Percentiles rank a stretch among this genome's conserved stretches.
Evolutionary conservation across 2,329 filamentous ascomycete species (phyloP).

Genomic region (Beauveria scarabaeidicola): DNA sequence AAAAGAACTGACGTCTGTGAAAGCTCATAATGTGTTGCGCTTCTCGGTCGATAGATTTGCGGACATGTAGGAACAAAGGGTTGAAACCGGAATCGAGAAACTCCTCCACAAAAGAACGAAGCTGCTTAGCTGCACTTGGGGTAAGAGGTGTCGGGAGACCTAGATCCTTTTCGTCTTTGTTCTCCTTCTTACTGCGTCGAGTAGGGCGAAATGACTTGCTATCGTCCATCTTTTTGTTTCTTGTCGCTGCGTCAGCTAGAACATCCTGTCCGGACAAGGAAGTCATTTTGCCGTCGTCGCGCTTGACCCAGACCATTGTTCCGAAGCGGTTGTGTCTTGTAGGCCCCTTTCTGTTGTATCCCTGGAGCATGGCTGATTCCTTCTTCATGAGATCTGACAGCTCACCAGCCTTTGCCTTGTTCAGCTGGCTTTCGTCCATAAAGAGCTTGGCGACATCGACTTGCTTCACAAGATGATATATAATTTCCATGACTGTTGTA

Average conservation of each 20-base stretch:
- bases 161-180: slow-evolving; percentile 64
- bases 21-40: slow-evolving; percentile 69
- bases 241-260: slow-evolving; percentile 61
- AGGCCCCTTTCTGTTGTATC: slow-evolving; percentile 68
- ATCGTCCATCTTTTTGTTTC: slow-evolving; percentile 81
- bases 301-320: slow-evolving; percentile 93
- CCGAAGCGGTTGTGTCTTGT: slow-evolving; percentile 91
- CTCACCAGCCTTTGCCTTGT: slow-evolving; percentile 61
- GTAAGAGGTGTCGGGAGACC: slow-evolving; percentile 65
- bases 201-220: slow-evolving; percentile 87
- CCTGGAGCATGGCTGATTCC: slow-evolving; percentile 73
- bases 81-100: slow-evolving; percentile 96
- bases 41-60: slow-evolving; percentile 85
- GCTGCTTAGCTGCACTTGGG: slow-evolving; percentile 61
- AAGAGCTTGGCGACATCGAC: slow-evolving; percentile 79
- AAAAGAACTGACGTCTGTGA: slow-evolving; percentile 83
- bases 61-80: slow-evolving; percentile 73
- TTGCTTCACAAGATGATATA: slow-evolving; percentile 89
- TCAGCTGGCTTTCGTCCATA: slow-evolving; percentile 66
- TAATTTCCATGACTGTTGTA: slow-evolving; percentile 77
- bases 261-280: slow-evolving; percentile 85
- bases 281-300: slow-evolving; percentile 74
- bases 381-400: slow-evolving; percentile 67
- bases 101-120: slow-evolving; percentile 79
- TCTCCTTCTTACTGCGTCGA: slow-evolving; percentile 50